phyloP scores from a whole-genome alignment of 1,284 basidiomycete genomes.

The Rhodofomes roseus region DNA sequence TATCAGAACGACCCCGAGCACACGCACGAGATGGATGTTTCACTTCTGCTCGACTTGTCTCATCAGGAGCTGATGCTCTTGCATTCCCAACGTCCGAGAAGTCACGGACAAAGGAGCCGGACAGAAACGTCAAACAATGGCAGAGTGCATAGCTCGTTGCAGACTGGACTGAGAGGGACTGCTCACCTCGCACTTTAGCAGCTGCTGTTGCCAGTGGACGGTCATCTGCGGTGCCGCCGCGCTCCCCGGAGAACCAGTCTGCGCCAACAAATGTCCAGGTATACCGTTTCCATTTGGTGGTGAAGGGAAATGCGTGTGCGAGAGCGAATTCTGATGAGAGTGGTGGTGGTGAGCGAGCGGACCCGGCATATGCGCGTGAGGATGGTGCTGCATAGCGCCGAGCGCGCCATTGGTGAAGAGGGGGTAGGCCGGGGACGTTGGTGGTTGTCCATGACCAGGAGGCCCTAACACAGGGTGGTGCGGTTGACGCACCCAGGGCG shows the following conservation, averaged over 20 bases:
- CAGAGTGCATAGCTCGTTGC: not conserved
- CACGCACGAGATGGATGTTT: not conserved
- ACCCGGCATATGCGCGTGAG: slow-evolving; percentile 39
- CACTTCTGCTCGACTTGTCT: not conserved
- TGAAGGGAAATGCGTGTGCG: slow-evolving; percentile 59
- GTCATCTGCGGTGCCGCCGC: slow-evolving; percentile 56
- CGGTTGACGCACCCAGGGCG: slow-evolving; percentile 55
- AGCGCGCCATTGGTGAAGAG: slow-evolving; percentile 56
- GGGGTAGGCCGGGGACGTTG: slow-evolving; percentile 66
- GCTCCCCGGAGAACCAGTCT: slow-evolving; percentile 61
- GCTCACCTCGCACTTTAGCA: slow-evolving; percentile 77
- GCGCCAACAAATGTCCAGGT: slow-evolving; percentile 48
- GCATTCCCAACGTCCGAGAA: not conserved
- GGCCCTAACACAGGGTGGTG: slow-evolving; percentile 62
- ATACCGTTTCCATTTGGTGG: slow-evolving; percentile 57
- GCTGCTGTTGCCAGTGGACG: slow-evolving; percentile 77
- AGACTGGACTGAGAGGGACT: slow-evolving; percentile 2
- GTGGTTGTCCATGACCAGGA: slow-evolving; percentile 54
- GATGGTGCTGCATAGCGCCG: slow-evolving; percentile 55
- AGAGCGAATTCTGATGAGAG: slow-evolving; percentile 73
- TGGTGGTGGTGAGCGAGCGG: slow-evolving; percentile 58
- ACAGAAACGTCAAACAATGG: not conserved
- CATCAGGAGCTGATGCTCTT: not conserved
- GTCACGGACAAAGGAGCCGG: not conserved
- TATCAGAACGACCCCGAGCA: not conserved